Percentiles rank a stretch among this genome's conserved stretches.
phyloP scores from a whole-genome alignment of 2,329 filamentous ascomycete genomes.

The Fusarium odoratissimum region DNA sequence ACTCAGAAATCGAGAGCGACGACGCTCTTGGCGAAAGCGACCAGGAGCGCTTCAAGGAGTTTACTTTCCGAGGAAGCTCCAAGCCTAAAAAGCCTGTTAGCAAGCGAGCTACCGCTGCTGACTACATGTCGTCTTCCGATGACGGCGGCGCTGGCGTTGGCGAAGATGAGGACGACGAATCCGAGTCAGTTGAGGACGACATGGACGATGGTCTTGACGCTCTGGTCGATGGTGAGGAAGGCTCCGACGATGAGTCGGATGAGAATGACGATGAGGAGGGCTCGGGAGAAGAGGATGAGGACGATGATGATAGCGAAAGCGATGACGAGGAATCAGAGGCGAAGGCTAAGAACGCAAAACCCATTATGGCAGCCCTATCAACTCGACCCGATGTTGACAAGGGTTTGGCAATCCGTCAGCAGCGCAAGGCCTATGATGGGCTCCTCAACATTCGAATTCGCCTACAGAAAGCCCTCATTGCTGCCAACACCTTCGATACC shows the following conservation, averaged over 20 bases:
- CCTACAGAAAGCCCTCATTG: conserved; percentile 88
- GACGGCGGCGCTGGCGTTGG: conserved; percentile 51
- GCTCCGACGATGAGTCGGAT: conserved; percentile 51
- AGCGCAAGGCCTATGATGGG: conserved; percentile 87
- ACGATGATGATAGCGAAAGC: conserved; percentile 53
- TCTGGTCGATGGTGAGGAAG: conserved; percentile 47
- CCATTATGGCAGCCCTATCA: conserved; percentile 47
- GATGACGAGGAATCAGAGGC: conserved; percentile 48
- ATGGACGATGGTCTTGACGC: conserved; percentile 53
- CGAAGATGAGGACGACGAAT: conserved; percentile 51
- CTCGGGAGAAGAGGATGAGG: conserved; percentile 51
- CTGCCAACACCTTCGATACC: conserved; percentile 77
- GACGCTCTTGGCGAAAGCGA: conserved; percentile 86
- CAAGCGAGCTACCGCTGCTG: conserved; percentile 63
- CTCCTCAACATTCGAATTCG: conserved; percentile 92
- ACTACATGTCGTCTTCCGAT: conserved; percentile 66
- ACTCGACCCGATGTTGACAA: conserved; percentile 76
- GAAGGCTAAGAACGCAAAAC: conserved; percentile 49
- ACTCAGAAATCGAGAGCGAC: conserved; percentile 73
- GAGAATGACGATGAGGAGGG: conserved; percentile 52
- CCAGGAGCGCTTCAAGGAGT: conserved; percentile 82
- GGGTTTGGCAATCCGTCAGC: conserved; percentile 85
- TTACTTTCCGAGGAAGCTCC: conserved; percentile 71
- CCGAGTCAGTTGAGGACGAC: conserved; percentile 52
- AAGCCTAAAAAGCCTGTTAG: conserved; percentile 56